Evolutionary conservation across 2,329 filamentous ascomycete genomes (phyloP).

Genomic region (Ceratocystis eucalypticola): DNA sequence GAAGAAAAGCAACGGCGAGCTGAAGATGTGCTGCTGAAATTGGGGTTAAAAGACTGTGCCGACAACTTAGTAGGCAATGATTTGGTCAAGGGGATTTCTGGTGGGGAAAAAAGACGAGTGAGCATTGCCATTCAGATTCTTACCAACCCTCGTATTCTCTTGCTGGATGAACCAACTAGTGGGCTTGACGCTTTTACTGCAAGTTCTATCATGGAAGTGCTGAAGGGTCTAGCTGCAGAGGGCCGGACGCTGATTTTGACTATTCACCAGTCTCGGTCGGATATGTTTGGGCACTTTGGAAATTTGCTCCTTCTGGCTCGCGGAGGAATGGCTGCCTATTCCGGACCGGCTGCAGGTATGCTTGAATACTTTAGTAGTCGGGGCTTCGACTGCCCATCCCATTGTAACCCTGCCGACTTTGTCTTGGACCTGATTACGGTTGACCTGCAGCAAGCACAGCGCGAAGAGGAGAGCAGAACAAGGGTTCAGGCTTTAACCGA

Average conservation of each 20-base stretch:
- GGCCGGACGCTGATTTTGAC: slow-evolving; percentile 63
- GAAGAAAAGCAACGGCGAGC: slow-evolving; percentile 53
- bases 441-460: slow-evolving; percentile 51
- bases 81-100: slow-evolving; percentile 63
- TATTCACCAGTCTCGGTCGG: slow-evolving; percentile 63
- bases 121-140: slow-evolving; percentile 67
- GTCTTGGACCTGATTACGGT: slow-evolving; percentile 65
- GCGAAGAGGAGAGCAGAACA: slow-evolving; percentile 48
- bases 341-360: slow-evolving; percentile 50
- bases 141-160: slow-evolving; percentile 57
- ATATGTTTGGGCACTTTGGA: slow-evolving; percentile 58
- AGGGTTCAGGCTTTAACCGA: slow-evolving; percentile 49
- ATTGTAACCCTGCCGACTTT: slow-evolving; percentile 67
- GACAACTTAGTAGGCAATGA: slow-evolving; percentile 61
- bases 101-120: slow-evolving; percentile 64
- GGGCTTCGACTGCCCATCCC: slow-evolving; percentile 51
- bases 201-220: slow-evolving; percentile 60
- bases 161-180: slow-evolving; percentile 65
- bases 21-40: slow-evolving; percentile 58
- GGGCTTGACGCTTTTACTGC: slow-evolving; percentile 68
- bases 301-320: slow-evolving; percentile 57
- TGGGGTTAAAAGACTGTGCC: slow-evolving; percentile 67
- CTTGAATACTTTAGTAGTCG: slow-evolving; percentile 47
- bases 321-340: slow-evolving; percentile 55
- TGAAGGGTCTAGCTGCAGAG: slow-evolving; percentile 56